These are phyloP conservation scores for Starmerella vaccinii DNA, from an alignment of 805 yeast species.

Conservation along the genomic window DNA sequence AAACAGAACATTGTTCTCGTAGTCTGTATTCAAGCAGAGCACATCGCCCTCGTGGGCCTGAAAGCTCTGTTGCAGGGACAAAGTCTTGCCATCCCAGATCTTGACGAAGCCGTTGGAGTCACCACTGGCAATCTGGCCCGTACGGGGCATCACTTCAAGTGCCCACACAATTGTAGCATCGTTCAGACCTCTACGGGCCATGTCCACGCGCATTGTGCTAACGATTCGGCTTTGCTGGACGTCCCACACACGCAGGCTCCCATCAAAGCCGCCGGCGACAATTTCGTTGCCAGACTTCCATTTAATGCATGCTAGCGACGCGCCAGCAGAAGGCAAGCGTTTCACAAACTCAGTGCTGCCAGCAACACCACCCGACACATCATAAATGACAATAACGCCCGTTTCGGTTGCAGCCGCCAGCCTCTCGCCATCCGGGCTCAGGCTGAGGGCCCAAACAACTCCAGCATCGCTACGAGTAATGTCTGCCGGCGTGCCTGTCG, in stretches of 20 bases:
- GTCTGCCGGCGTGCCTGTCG: slow-evolving; percentile 56
- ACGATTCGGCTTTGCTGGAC: slow-evolving; percentile 52
- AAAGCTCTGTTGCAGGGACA: slow-evolving; percentile 70
- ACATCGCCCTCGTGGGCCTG: slow-evolving; percentile 87
- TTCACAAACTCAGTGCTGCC: slow-evolving; percentile 68
- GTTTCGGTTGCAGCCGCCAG: slow-evolving; percentile 92
- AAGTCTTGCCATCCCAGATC: slow-evolving; percentile 77
- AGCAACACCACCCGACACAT: slow-evolving; percentile 61
- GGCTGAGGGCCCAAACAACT: slow-evolving; percentile 78
- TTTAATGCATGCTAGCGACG: slow-evolving; percentile 65
- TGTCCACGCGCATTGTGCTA: slow-evolving; percentile 83
- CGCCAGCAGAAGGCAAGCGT: slow-evolving; percentile 52
- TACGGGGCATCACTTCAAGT: slow-evolving; percentile 48
- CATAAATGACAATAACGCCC: slow-evolving; percentile 75
- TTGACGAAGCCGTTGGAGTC: slow-evolving; percentile 93
- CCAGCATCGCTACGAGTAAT: slow-evolving; percentile 90
- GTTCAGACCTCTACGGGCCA: slow-evolving; percentile 47
- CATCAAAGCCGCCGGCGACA: slow-evolving; percentile 94
- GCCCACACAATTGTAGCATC: slow-evolving; percentile 80
- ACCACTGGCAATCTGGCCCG: slow-evolving; percentile 78
- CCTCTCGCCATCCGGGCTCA: slow-evolving; percentile 48
- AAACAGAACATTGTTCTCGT: slow-evolving; percentile 51
- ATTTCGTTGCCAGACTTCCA: slow-evolving; percentile 61
- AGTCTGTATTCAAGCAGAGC: slow-evolving; percentile 43
- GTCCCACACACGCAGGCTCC: slow-evolving; percentile 77